These are phyloP conservation scores for Pseudomassariella vexata DNA, from an alignment of 2,329 filamentous ascomycete species.

Conservation along the genomic window DNA sequence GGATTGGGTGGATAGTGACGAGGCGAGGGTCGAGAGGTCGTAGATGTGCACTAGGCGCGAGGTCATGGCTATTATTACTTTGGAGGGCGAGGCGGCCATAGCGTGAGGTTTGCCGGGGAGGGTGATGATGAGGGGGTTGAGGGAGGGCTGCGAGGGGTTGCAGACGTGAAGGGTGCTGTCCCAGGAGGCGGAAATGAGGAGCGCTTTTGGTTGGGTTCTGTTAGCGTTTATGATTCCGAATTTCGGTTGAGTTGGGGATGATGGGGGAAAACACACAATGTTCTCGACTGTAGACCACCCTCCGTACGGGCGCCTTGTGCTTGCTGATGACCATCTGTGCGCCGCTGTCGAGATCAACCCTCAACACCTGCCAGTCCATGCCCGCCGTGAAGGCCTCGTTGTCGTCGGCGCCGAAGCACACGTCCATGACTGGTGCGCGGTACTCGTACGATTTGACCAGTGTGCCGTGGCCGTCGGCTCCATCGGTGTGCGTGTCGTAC, in stretches of 20 bases:
- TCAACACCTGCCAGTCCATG: conserved; percentile 80
- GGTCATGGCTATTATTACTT: conserved; percentile 93
- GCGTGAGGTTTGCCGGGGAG: conserved; percentile 88
- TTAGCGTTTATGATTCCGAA: background rate
- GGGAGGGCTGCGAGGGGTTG: conserved; percentile 48
- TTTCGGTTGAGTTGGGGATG: background rate
- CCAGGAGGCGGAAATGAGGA: conserved; percentile 90
- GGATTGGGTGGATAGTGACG: conserved; percentile 46
- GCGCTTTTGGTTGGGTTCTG: conserved; percentile 36
- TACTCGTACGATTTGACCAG: conserved; percentile 72
- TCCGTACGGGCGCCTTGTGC: conserved; percentile 75
- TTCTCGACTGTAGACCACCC: conserved; percentile 72
- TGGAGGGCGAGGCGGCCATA: conserved; percentile 68
- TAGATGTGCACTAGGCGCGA: conserved; percentile 92
- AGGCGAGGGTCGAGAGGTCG: conserved; percentile 65
- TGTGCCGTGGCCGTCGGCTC: conserved; percentile 43
- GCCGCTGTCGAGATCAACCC: conserved; percentile 65
- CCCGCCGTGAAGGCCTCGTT: conserved; percentile 81
- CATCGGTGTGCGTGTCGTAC: conserved; percentile 60
- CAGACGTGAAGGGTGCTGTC: conserved; percentile 87
- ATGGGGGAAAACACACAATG: conserved; percentile 47
- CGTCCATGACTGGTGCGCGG: conserved; percentile 79
- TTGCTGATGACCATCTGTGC: conserved; percentile 70
- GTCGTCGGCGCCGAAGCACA: conserved; percentile 81
- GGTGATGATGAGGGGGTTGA: conserved; percentile 56